Conservation (phyloP, 2,329 filamentous ascomycete species). For the Colletotrichum simmondsii region DNA sequence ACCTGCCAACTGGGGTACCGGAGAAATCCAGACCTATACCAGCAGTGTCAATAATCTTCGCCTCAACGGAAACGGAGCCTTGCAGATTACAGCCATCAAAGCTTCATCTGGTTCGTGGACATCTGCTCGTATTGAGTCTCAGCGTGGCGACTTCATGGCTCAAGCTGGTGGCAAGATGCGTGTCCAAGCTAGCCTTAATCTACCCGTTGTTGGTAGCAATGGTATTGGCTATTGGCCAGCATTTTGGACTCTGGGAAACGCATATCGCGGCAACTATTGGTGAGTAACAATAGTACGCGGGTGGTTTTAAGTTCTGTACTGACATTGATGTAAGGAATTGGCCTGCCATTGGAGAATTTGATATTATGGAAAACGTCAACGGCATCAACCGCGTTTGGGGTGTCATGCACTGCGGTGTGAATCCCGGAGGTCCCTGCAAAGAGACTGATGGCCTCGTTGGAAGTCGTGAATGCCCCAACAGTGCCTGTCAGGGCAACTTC, state of each 20-base stretch:
- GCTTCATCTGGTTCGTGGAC: conserved; percentile 52
- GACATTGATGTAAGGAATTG: conserved; percentile 42
- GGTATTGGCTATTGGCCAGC: conserved; percentile 51
- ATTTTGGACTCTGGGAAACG: conserved; percentile 56
- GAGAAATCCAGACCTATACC: conserved; percentile 60
- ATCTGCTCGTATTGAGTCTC: conserved; percentile 55
- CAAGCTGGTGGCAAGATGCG: conserved; percentile 46
- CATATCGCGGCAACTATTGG: conserved; percentile 49
- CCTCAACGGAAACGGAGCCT: conserved; percentile 58
- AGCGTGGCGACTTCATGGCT: conserved; percentile 47
- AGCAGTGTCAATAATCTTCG: conserved; percentile 53
- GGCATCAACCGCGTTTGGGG: conserved; percentile 47
- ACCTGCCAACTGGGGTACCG: conserved; percentile 58
- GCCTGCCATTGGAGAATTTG: conserved; percentile 56
- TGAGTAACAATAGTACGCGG: background rate
- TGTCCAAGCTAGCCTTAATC: conserved; percentile 51
- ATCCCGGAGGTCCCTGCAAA: conserved; percentile 53
- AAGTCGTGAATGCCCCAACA: conserved; percentile 25
- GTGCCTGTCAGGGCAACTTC: conserved; percentile 43
- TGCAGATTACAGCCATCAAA: conserved; percentile 56
- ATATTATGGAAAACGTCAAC: conserved; percentile 57
- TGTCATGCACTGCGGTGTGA: conserved; percentile 54
- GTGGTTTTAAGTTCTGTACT: background rate
- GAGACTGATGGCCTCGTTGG: conserved; percentile 49
- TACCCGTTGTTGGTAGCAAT: conserved; percentile 53